Evolutionary conservation across 805 yeast species (phyloP).

Genomic region (Saccharomycopsis microspora): DNA sequence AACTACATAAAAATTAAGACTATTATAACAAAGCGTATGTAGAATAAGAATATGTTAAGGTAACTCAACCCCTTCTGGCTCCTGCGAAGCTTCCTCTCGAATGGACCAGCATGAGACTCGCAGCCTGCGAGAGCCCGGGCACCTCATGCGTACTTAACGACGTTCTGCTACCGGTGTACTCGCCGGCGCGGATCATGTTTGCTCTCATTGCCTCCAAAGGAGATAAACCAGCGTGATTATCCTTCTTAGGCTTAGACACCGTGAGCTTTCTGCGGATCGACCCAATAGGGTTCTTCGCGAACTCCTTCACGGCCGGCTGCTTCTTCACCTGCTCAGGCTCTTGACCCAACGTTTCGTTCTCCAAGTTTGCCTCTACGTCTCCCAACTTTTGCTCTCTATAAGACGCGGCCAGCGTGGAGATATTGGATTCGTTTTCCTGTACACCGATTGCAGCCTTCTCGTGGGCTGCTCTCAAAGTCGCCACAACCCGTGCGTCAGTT

Average conservation of each 20-base stretch:
- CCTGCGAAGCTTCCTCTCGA: constrained; percentile 3
- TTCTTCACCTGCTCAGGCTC: neutral
- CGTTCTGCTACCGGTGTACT: constrained; percentile 18
- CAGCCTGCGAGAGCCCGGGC: constrained; percentile 40
- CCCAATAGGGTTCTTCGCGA: constrained; percentile 16
- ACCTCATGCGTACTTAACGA: constrained; percentile 34
- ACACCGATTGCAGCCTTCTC: neutral
- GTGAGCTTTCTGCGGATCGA: constrained; percentile 15
- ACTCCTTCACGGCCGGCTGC: constrained; percentile 6
- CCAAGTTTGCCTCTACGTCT: neutral
- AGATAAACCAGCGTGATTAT: neutral
- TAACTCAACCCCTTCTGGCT: neutral
- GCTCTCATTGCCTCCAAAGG: constrained; percentile 14
- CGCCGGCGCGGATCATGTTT: constrained; percentile 14
- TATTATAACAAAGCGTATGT: neutral
- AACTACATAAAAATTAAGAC: constrained; percentile 2
- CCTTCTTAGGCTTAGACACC: neutral
- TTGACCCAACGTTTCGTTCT: neutral
- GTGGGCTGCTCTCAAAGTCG: constrained; percentile 11
- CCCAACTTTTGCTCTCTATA: neutral
- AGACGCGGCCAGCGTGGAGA: neutral
- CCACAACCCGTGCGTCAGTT: constrained; percentile 18
- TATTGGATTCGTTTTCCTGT: neutral
- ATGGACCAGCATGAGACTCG: constrained; percentile 25
- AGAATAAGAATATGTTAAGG: neutral